Percentiles rank a stretch among this genome's conserved stretches.
Conservation (phyloP, 2,329 filamentous ascomycete species). For the Seiridium unicorne region DNA sequence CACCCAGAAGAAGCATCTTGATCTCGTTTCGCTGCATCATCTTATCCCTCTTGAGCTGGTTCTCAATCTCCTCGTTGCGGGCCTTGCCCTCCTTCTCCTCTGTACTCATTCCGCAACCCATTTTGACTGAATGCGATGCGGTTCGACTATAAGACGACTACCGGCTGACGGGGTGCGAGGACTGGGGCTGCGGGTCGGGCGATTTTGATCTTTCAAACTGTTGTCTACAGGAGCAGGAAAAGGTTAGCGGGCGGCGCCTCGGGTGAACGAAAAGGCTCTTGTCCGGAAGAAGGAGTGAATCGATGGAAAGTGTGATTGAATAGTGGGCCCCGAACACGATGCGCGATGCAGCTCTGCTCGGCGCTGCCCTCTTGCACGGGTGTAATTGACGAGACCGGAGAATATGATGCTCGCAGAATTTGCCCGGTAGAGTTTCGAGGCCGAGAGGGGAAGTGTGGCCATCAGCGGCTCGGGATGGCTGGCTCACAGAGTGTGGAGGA, state of each 20-base stretch:
- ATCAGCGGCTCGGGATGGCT: not conserved
- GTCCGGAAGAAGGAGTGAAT: not conserved
- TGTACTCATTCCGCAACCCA: constrained; percentile 99
- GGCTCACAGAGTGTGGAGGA: not conserved
- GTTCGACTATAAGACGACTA: constrained; percentile 5
- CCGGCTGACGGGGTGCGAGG: not conserved
- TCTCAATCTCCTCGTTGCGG: constrained; percentile 99
- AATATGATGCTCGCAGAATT: not conserved
- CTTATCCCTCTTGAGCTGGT: constrained; percentile 97
- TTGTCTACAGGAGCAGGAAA: not conserved
- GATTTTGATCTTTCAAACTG: not conserved
- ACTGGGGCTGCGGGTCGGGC: not conserved
- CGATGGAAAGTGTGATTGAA: not conserved
- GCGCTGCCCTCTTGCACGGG: not conserved
- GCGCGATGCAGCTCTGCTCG: not conserved
- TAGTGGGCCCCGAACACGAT: not conserved
- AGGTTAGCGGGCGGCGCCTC: not conserved
- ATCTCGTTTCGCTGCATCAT: constrained; percentile 99
- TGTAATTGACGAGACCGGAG: not conserved
- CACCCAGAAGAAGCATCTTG: constrained; percentile 99
- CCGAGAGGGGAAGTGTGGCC: not conserved
- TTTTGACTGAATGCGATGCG: constrained; percentile 56
- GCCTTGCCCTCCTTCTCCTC: constrained; percentile 99
- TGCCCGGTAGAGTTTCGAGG: not conserved
- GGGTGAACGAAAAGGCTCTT: not conserved